These are phyloP conservation scores for Solanum bulbocastanum DNA, from an alignment of 257 asterid species.

Conservation along the genomic window DNA sequence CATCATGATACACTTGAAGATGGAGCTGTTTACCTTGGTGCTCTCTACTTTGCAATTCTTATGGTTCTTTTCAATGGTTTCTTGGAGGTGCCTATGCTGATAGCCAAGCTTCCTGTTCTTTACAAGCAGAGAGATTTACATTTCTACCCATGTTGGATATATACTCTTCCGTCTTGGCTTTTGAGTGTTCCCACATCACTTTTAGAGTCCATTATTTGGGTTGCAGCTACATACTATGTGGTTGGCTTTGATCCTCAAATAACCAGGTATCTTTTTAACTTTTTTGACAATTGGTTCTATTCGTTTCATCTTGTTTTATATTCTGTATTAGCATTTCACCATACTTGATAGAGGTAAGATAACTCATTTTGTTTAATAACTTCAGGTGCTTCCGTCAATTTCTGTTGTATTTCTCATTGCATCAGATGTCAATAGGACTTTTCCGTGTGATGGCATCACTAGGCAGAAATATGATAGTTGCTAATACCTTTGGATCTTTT, in stretches of 20 bases:
- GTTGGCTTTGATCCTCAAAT: conserved; percentile 85
- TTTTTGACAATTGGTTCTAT: not conserved
- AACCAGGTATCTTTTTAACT: conserved; percentile 29
- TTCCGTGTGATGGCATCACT: conserved; percentile 78
- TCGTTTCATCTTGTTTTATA: not conserved
- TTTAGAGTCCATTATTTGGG: conserved; percentile 69
- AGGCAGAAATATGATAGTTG: conserved; percentile 83
- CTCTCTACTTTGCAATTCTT: conserved; percentile 64
- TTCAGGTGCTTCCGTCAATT: conserved; percentile 62
- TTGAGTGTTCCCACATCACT: conserved; percentile 65
- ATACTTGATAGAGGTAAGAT: not conserved
- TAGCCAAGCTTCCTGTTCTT: conserved; percentile 74
- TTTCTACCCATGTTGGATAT: conserved; percentile 86
- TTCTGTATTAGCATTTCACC: not conserved
- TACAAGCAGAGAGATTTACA: conserved; percentile 84
- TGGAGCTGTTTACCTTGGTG: conserved; percentile 80
- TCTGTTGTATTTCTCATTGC: conserved; percentile 52
- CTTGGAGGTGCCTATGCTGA: conserved; percentile 72
- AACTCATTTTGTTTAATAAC: not conserved
- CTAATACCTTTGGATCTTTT: conserved; percentile 83
- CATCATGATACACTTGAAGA: conserved; percentile 48
- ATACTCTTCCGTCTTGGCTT: conserved; percentile 78
- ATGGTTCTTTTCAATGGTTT: conserved; percentile 84
- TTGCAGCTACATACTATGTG: conserved; percentile 65
- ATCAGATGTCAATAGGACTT: conserved; percentile 89